Conservation (phyloP, 2,329 filamentous ascomycete species). For the Pyrenophora seminiperda region DNA sequence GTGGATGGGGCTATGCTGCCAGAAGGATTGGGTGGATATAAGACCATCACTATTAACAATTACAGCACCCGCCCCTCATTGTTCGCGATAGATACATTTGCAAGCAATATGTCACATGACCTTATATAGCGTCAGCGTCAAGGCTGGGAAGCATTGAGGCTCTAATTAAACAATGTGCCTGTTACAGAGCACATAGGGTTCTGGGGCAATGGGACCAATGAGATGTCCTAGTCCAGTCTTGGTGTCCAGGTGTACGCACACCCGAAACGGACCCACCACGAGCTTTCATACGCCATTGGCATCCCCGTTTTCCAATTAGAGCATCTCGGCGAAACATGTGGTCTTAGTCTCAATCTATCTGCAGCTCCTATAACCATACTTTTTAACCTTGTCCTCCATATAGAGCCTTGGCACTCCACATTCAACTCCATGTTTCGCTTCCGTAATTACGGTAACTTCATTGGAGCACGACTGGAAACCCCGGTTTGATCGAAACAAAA, state of each 20-base stretch:
- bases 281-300: conserved; percentile 14
- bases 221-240: conserved; percentile 2
- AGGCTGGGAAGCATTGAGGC: not conserved
- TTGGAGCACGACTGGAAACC: conserved; percentile 17
- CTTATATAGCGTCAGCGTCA: not conserved
- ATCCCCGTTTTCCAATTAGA: conserved; percentile 1
- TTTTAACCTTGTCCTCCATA: not conserved
- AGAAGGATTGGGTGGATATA: conserved; percentile 42
- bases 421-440: not conserved
- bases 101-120: conserved; percentile 3
- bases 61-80: not conserved
- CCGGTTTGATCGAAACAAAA: conserved; percentile 15
- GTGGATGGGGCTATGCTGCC: conserved; percentile 38
- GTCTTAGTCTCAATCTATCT: conserved; percentile 13
- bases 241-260: conserved; percentile 11
- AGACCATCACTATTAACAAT: not conserved
- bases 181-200: conserved; percentile 15
- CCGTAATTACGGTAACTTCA: not conserved
- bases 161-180: conserved; percentile 5
- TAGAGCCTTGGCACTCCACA: conserved; percentile 3
- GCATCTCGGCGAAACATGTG: conserved; percentile 12
- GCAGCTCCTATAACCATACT: conserved; percentile 6
- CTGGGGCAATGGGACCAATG: conserved; percentile 9
- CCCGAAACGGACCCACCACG: conserved; percentile 20
- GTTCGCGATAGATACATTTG: not conserved